Conservation (phyloP, 257 asterid species). For the Lithospermum erythrorhizon region DNA sequence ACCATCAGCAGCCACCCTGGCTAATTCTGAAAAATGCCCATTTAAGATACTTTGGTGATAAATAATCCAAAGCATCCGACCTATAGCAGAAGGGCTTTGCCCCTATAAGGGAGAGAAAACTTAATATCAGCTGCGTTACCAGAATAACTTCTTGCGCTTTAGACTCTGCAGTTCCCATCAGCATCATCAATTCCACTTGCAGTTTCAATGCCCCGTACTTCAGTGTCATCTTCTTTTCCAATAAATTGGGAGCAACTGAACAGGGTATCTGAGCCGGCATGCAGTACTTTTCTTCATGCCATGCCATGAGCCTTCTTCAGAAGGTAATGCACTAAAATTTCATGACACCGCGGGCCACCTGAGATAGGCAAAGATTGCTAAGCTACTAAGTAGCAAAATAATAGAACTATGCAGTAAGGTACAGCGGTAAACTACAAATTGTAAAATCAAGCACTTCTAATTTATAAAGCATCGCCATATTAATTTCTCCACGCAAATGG, state of each 20-base stretch:
- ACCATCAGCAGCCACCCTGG: slow-evolving; percentile 69
- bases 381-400: too few relatives aligned
- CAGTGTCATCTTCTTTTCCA: slow-evolving; percentile 78
- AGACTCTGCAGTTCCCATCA: slow-evolving; percentile 68
- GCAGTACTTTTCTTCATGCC: slow-evolving; percentile 68
- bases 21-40: slow-evolving; percentile 64
- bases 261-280: slow-evolving; percentile 86
- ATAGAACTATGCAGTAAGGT: too few relatives aligned
- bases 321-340: slow-evolving; percentile 51
- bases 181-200: slow-evolving; percentile 70
- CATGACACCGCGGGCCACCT: slow-evolving; percentile 3
- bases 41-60: slow-evolving; percentile 77
- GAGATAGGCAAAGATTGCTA: too few relatives aligned
- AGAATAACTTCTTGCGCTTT: slow-evolving; percentile 64
- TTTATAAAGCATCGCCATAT: too few relatives aligned
- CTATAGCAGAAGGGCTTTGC: slow-evolving; percentile 66
- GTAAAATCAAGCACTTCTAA: too few relatives aligned
- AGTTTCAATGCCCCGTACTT: slow-evolving; percentile 93
- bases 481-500: too few relatives aligned
- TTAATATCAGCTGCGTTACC: slow-evolving; percentile 88
- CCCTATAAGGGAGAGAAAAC: slow-evolving; percentile 79
- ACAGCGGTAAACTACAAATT: too few relatives aligned
- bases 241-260: slow-evolving; percentile 51
- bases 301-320: slow-evolving; percentile 72
- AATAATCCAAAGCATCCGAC: slow-evolving; percentile 79